These are phyloP conservation scores for Leucocoprinus leucothites DNA, from an alignment of 768 basidiomycete species.

Conservation along the genomic window DNA sequence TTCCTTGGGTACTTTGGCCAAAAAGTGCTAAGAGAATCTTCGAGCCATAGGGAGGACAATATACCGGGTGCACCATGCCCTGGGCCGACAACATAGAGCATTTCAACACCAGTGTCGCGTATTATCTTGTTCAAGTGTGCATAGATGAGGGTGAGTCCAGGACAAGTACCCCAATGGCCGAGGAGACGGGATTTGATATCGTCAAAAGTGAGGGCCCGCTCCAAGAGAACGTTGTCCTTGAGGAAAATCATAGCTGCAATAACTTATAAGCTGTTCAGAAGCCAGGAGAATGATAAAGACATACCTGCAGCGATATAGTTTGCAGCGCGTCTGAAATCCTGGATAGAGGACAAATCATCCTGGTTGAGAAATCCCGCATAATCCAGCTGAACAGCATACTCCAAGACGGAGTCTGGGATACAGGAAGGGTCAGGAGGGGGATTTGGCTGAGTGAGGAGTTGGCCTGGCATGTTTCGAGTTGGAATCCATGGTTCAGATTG, in stretches of 20 bases:
- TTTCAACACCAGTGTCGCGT: constrained; percentile 54
- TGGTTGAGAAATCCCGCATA: constrained; percentile 42
- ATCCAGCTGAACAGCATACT: constrained; percentile 46
- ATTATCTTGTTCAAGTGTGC: constrained; percentile 71
- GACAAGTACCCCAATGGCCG: constrained; percentile 85
- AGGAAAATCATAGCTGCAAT: constrained; percentile 80
- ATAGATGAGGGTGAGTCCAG: constrained; percentile 68
- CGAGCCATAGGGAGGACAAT: constrained; percentile 83
- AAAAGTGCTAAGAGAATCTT: constrained; percentile 65
- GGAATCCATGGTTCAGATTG: no score
- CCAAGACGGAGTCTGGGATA: constrained; percentile 55
- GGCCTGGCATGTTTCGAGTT: constrained; percentile 49
- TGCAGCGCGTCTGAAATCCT: constrained; percentile 57
- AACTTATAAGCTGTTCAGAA: no score
- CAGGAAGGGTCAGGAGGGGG: constrained; percentile 69
- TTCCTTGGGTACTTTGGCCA: constrained; percentile 57
- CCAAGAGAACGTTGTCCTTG: constrained; percentile 65
- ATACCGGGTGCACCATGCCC: constrained; percentile 87
- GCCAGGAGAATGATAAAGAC: constrained; percentile 16
- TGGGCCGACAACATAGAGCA: constrained; percentile 79
- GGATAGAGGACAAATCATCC: constrained; percentile 49
- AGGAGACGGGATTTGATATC: constrained; percentile 81
- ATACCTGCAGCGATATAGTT: constrained; percentile 71
- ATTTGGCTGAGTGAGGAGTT: constrained; percentile 55
- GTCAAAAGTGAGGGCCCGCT: constrained; percentile 52